These are phyloP conservation scores for Blastomyces emzantsi DNA, from an alignment of 2,329 filamentous ascomycete genomes.

Conservation along the genomic window DNA sequence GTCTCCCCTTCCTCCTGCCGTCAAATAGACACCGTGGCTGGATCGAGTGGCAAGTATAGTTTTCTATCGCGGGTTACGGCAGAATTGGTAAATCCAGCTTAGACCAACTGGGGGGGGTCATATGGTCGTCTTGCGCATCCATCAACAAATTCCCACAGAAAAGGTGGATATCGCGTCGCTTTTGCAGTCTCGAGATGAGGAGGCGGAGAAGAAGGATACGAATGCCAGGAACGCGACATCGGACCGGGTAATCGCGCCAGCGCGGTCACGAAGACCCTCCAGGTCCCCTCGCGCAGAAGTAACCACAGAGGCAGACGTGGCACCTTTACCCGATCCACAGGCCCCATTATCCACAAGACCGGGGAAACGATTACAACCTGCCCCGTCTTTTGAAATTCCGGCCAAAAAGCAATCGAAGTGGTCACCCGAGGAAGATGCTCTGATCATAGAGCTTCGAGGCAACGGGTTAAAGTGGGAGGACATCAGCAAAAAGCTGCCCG, in stretches of 20 bases:
- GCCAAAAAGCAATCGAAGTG: conserved; percentile 95
- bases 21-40: background rate
- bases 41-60: background rate
- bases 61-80: background rate
- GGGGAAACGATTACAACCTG: conserved; percentile 37
- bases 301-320: conserved; percentile 18
- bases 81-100: background rate
- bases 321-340: conserved; percentile 26
- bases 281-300: conserved; percentile 1
- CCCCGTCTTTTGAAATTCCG: conserved; percentile 42
- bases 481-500: conserved; percentile 82
- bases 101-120: background rate
- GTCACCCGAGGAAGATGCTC: conserved; percentile 80
- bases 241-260: conserved; percentile 1
- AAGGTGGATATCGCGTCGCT: conserved; percentile 20
- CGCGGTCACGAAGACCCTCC: background rate
- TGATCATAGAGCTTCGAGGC: conserved; percentile 84
- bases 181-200: conserved; percentile 17
- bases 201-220: conserved; percentile 14
- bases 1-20: background rate
- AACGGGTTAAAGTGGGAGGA: conserved; percentile 98
- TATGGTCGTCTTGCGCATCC: conserved; percentile 9
- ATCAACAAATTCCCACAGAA: conserved; percentile 15
- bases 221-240: conserved; percentile 11
- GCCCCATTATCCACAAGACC: conserved; percentile 25